A percentile compares a stretch with the other conserved stretches of the same genome.
These are phyloP conservation scores for Vanilla planifolia DNA, from an alignment of 106 monocot genomes.

Conservation along the genomic window DNA sequence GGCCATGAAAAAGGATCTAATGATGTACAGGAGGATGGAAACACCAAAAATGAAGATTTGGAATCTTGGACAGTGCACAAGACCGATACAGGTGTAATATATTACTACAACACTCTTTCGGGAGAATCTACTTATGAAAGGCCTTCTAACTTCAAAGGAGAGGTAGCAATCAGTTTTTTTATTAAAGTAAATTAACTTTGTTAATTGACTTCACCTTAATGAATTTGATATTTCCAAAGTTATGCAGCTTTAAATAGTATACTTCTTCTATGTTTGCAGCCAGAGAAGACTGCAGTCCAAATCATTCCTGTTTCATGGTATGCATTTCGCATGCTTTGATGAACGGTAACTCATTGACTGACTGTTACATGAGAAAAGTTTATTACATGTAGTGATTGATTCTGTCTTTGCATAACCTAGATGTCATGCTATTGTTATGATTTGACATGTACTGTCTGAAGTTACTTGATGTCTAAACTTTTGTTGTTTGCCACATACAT, in stretches of 20 bases:
- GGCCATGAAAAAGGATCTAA: constrained; percentile 32
- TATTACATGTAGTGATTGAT: too few relatives aligned
- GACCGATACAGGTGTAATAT: constrained; percentile 67
- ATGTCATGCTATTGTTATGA: too few relatives aligned
- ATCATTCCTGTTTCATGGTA: constrained; percentile 84
- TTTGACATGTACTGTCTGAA: too few relatives aligned
- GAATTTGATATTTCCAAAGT: background rate
- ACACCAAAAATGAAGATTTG: constrained; percentile 17
- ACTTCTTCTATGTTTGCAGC: constrained; percentile 40
- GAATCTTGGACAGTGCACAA: constrained; percentile 83
- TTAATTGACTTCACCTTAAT: too few relatives aligned
- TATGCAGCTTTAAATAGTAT: constrained; percentile 13
- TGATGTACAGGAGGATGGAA: constrained; percentile 16
- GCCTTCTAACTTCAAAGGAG: constrained; percentile 66
- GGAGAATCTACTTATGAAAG: constrained; percentile 89
- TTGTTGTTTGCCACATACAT: too few relatives aligned
- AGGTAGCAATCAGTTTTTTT: constrained; percentile 52
- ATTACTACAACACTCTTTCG: constrained; percentile 90
- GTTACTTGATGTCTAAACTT: too few relatives aligned
- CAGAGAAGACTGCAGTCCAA: constrained; percentile 39
- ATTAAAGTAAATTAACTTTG: constrained; percentile 34
- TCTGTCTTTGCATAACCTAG: too few relatives aligned
- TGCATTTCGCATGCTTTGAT: constrained; percentile 6
- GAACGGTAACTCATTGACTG: too few relatives aligned
- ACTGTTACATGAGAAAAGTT: too few relatives aligned